Conservation (phyloP, 2,329 filamentous ascomycete genomes). For the Trichoderma semiorbis region DNA sequence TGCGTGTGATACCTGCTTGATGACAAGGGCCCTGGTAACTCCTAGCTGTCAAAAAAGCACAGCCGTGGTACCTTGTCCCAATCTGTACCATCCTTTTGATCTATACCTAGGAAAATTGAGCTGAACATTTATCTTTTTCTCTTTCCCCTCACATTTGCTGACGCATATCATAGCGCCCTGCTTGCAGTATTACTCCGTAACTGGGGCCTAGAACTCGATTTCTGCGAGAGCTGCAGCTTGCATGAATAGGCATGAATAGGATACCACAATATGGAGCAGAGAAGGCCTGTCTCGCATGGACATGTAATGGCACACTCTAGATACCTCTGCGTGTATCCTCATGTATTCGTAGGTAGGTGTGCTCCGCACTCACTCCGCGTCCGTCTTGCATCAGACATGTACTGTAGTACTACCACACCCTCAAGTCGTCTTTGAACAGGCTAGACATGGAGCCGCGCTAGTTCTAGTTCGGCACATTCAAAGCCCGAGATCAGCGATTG, state of each 20-base stretch:
- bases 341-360: not conserved
- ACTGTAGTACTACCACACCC: not conserved
- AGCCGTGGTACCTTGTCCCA: not conserved
- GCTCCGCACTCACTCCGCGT: not conserved
- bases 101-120: not conserved
- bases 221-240: not conserved
- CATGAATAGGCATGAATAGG: not conserved
- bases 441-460: not conserved
- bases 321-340: not conserved
- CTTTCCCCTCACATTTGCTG: not conserved
- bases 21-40: not conserved
- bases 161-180: not conserved
- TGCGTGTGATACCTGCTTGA: not conserved
- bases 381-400: not conserved
- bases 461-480: not conserved
- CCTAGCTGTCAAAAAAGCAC: not conserved
- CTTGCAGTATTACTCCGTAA: not conserved
- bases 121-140: not conserved
- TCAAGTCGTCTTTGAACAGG: not conserved
- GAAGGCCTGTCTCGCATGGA: not conserved
- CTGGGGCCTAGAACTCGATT: not conserved
- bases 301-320: not conserved
- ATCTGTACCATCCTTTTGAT: not conserved
- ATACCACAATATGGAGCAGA: not conserved
- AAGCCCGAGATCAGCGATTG: conserved; percentile 1